These are phyloP conservation scores for Ogataea salicorniae DNA, from an alignment of 805 yeast species.

Conservation along the genomic window DNA sequence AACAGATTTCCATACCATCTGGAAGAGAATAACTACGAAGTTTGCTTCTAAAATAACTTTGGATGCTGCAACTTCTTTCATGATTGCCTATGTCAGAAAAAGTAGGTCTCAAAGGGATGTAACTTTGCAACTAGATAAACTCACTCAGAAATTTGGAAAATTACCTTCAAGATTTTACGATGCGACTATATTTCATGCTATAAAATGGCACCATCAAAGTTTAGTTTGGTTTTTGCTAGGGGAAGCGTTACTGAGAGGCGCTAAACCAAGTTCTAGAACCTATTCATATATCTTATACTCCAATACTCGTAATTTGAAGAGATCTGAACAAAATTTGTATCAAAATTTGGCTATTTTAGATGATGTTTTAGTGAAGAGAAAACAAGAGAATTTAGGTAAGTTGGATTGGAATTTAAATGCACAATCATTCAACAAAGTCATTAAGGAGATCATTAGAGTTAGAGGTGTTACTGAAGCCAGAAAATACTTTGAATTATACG, in stretches of 20 bases:
- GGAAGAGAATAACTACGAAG: constrained; percentile 13
- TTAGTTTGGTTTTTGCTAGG: constrained; percentile 16
- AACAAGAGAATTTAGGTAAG: constrained; percentile 18
- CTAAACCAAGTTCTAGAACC: constrained; percentile 19
- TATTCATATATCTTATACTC: constrained; percentile 26
- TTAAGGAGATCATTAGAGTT: constrained; percentile 15
- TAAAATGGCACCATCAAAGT: constrained; percentile 16
- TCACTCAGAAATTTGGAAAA: constrained; percentile 5
- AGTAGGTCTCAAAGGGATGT: constrained; percentile 9
- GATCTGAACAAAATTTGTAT: constrained; percentile 15
- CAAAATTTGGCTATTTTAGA: constrained; percentile 18
- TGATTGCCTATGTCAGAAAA: constrained; percentile 19
- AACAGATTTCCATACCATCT: constrained; percentile 14
- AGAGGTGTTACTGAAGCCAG: constrained; percentile 22
- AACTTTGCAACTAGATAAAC: constrained; percentile 12
- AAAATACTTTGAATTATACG: constrained; percentile 25
- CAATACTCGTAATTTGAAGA: constrained; percentile 10
- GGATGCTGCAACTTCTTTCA: constrained; percentile 15
- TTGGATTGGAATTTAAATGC: constrained; percentile 24
- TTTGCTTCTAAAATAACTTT: constrained; percentile 9
- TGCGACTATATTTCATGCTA: constrained; percentile 22
- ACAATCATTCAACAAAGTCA: constrained; percentile 18
- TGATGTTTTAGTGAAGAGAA: constrained; percentile 18
- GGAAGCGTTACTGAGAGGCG: constrained; percentile 13
- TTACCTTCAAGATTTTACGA: constrained; percentile 22